Percentiles rank a stretch among this genome's conserved stretches.
phyloP scores from a whole-genome alignment of 352 stramenopile species.

The Phytophthora litchii region DNA sequence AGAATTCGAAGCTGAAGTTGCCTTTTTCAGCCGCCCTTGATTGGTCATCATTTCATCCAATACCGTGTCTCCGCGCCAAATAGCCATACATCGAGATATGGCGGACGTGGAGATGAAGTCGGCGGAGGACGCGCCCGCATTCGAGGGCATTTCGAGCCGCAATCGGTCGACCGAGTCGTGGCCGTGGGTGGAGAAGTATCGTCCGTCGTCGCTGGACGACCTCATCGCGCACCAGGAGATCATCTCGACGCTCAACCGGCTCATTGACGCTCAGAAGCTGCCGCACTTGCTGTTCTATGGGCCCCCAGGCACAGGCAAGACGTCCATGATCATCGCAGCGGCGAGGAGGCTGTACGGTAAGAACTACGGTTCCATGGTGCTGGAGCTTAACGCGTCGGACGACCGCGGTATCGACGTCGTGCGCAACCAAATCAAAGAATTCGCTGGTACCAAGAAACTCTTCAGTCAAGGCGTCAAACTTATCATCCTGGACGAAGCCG shows the following conservation, averaged over 20 bases:
- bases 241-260: constrained; percentile 94
- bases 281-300: constrained; percentile 98
- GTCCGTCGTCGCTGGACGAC: constrained; percentile 93
- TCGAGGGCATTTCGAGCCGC: constrained; percentile 84
- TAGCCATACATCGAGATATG: constrained; percentile 31
- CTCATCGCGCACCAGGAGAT: constrained; percentile 98
- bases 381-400: constrained; percentile 98
- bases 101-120: constrained; percentile 72
- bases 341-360: constrained; percentile 96
- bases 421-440: constrained; percentile 98
- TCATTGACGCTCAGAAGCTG: constrained; percentile 97
- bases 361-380: constrained; percentile 94
- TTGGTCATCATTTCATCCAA: no score
- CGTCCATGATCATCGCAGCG: constrained; percentile 96
- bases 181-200: constrained; percentile 99
- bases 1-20: no score
- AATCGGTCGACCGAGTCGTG: constrained; percentile 87
- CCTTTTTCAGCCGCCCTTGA: no score
- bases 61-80: constrained; percentile 3
- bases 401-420: constrained; percentile 97
- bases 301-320: constrained; percentile 97
- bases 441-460: constrained; percentile 96
- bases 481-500: constrained; percentile 98
- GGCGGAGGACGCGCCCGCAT: constrained; percentile 58
- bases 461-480: constrained; percentile 96